Percentiles rank a stretch among this genome's conserved stretches.
These are phyloP conservation scores for Capsicum pubescens DNA, from an alignment of 257 asterid genomes.

Conservation along the genomic window DNA sequence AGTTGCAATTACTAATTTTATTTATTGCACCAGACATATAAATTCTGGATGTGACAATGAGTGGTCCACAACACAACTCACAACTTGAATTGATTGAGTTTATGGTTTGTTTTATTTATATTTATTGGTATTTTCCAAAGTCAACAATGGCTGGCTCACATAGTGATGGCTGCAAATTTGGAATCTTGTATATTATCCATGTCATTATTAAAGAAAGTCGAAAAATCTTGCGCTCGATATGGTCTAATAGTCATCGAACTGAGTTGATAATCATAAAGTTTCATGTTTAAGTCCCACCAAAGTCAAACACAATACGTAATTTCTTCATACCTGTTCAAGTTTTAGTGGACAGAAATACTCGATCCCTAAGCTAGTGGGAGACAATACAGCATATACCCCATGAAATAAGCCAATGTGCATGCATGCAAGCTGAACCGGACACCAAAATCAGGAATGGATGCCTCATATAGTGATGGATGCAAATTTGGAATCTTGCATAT, in stretches of 20 bases:
- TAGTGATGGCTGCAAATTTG: neutral
- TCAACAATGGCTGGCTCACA: neutral
- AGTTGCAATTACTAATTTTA: too few species aligned
- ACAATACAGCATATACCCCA: too few species aligned
- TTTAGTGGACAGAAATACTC: too few species aligned
- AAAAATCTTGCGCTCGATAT: accelerated
- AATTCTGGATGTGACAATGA: neutral
- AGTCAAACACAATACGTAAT: too few species aligned
- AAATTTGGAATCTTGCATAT: neutral
- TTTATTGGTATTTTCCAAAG: neutral
- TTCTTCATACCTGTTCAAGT: too few species aligned
- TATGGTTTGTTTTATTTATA: neutral
- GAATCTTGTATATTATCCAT: neutral
- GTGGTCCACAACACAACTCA: neutral
- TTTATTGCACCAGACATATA: too few species aligned
- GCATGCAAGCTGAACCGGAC: too few species aligned
- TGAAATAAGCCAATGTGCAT: too few species aligned
- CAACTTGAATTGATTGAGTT: neutral
- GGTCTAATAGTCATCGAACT: neutral
- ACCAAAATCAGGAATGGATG: neutral
- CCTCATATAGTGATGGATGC: neutral
- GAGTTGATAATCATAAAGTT: accelerated
- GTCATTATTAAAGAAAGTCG: neutral
- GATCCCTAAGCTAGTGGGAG: too few species aligned
- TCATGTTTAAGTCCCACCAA: accelerated